These are phyloP conservation scores for Macrophomina phaseolina DNA, from an alignment of 2,329 filamentous ascomycete species.

Conservation along the genomic window DNA sequence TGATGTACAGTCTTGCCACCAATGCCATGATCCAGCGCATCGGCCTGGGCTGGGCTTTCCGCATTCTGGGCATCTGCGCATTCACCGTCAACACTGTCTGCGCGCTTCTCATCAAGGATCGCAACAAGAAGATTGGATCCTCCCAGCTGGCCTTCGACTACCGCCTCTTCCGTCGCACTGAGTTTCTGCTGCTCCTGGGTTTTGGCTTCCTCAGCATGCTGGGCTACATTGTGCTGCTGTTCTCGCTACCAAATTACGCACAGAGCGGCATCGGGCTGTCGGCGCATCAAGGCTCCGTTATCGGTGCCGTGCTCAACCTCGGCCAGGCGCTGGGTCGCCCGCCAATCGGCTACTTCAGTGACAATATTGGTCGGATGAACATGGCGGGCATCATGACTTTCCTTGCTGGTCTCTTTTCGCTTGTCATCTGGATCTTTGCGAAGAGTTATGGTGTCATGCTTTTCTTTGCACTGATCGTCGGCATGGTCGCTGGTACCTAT, in stretches of 20 bases:
- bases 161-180: constrained; percentile 63
- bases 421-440: constrained; percentile 77
- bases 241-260: constrained; percentile 76
- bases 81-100: constrained; percentile 69
- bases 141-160: constrained; percentile 69
- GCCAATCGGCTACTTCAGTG: constrained; percentile 73
- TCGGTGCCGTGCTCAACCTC: constrained; percentile 76
- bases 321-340: constrained; percentile 72
- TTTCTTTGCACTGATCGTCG: constrained; percentile 71
- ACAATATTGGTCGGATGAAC: constrained; percentile 73
- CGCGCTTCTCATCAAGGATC: constrained; percentile 68
- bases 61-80: constrained; percentile 65
- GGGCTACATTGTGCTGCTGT: constrained; percentile 77
- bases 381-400: constrained; percentile 71
- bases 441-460: constrained; percentile 71
- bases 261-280: constrained; percentile 67
- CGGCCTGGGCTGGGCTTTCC: constrained; percentile 70
- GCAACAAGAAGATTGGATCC: constrained; percentile 61
- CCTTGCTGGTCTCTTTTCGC: constrained; percentile 66
- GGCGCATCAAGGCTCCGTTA: constrained; percentile 69
- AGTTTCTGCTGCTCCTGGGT: constrained; percentile 68
- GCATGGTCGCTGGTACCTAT: constrained; percentile 72
- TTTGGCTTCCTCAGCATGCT: constrained; percentile 77
- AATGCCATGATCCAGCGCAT: constrained; percentile 71
- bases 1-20: constrained; percentile 70